phyloP scores from a whole-genome alignment of 306 rosid species.

The Prunus persica region DNA sequence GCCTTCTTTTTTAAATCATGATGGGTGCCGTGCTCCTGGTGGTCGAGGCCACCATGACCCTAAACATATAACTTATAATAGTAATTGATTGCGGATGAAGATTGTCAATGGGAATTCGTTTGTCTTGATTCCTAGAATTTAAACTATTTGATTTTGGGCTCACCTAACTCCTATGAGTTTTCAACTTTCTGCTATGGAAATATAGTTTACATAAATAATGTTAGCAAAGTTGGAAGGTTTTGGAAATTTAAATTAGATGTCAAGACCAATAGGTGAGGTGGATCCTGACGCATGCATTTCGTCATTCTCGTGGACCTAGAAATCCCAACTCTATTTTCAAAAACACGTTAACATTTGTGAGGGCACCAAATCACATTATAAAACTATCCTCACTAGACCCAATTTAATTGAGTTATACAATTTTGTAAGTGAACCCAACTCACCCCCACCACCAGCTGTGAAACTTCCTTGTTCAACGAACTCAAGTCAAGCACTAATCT shows the following conservation, averaged over 20 bases:
- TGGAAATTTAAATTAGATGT: background rate
- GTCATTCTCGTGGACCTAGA: background rate
- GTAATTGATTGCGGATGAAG: constrained; percentile 1
- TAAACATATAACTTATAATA: background rate
- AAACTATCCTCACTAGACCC: too few species aligned
- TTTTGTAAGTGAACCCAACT: too few species aligned
- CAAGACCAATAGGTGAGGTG: background rate
- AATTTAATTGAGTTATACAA: too few species aligned
- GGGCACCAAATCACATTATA: too few species aligned
- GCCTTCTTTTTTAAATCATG: background rate
- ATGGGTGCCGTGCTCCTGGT: background rate
- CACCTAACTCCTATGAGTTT: background rate
- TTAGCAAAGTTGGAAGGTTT: background rate
- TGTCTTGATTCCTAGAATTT: background rate
- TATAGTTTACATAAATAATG: background rate
- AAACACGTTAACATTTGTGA: too few species aligned
- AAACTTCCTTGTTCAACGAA: too few species aligned
- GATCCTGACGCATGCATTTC: constrained; percentile 1
- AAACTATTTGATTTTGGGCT: background rate
- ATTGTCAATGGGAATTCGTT: background rate
- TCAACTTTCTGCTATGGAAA: background rate
- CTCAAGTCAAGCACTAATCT: too few species aligned
- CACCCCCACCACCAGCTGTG: too few species aligned
- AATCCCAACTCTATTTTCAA: background rate
- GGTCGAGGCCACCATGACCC: constrained; percentile 2